Conservation (phyloP, 805 yeast genomes). For the Ogataea angusta region DNA sequence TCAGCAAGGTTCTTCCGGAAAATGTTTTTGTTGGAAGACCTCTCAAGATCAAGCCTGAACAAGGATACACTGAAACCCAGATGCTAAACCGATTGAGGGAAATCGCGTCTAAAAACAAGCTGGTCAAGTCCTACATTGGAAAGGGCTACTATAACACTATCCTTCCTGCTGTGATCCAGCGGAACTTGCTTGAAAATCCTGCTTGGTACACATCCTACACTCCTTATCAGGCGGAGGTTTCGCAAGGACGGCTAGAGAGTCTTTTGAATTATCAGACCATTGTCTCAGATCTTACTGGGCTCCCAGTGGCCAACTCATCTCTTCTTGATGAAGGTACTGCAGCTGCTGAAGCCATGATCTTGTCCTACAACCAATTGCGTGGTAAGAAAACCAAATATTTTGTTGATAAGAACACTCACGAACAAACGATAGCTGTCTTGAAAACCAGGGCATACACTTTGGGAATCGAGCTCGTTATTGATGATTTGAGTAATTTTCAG, state of each 20-base stretch:
- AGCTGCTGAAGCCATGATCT: conserved; percentile 94
- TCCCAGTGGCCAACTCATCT: conserved; percentile 94
- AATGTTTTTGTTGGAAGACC: conserved; percentile 68
- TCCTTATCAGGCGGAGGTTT: conserved; percentile 97
- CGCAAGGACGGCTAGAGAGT: conserved; percentile 93
- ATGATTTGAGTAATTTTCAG: conserved; percentile 47
- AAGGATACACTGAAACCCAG: conserved; percentile 80
- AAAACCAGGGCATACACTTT: conserved; percentile 75
- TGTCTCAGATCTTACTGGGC: conserved; percentile 84
- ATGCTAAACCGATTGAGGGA: conserved; percentile 65
- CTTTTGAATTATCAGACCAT: conserved; percentile 91
- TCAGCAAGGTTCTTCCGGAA: conserved; percentile 71
- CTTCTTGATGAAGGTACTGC: conserved; percentile 95
- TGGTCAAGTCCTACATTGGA: conserved; percentile 78
- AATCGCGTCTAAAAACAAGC: conserved; percentile 73
- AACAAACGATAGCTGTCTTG: conserved; percentile 81
- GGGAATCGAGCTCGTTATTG: conserved; percentile 57
- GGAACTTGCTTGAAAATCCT: conserved; percentile 89
- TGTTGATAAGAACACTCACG: conserved; percentile 74
- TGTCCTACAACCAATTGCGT: conserved; percentile 64
- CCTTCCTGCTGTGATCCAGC: conserved; percentile 87
- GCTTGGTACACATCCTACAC: conserved; percentile 99
- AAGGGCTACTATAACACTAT: conserved; percentile 91
- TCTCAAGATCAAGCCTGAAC: conserved; percentile 59
- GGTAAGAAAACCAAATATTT: conserved; percentile 68